phyloP scores from a whole-genome alignment of 2,329 filamentous ascomycete species.

The Colletotrichum caudatum region DNA sequence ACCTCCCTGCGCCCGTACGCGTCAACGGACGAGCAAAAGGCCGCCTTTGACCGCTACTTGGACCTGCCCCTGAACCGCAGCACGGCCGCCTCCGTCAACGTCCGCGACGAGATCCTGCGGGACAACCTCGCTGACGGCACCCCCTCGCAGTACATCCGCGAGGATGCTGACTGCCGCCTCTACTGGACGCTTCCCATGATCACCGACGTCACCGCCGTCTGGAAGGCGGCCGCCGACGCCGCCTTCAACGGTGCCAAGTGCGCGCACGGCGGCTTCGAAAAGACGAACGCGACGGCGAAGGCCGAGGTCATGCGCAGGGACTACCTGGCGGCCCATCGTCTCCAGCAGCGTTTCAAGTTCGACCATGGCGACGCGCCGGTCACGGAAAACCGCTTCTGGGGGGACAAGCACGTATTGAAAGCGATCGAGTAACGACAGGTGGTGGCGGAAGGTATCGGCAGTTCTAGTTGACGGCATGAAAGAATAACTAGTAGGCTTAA shows the following conservation, averaged over 20 bases:
- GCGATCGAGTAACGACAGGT: slow-evolving; percentile 10
- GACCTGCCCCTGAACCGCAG: slow-evolving; percentile 51
- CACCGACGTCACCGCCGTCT: slow-evolving; percentile 58
- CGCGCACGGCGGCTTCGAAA: slow-evolving; percentile 51
- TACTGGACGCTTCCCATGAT: slow-evolving; percentile 65
- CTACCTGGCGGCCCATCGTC: slow-evolving; percentile 3
- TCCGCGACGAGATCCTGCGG: slow-evolving; percentile 54
- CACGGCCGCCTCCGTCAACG: slow-evolving; percentile 52
- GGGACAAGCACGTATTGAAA: slow-evolving; percentile 12
- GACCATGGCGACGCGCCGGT: not conserved
- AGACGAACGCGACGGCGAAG: not conserved
- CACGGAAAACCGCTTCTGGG: not conserved
- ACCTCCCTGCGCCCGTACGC: slow-evolving; percentile 42
- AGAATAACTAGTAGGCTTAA: not conserved
- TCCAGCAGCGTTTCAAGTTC: not conserved
- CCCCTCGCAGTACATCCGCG: slow-evolving; percentile 62
- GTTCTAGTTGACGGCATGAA: not conserved
- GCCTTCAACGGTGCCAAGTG: slow-evolving; percentile 57
- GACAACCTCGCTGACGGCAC: slow-evolving; percentile 54
- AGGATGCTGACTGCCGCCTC: slow-evolving; percentile 63
- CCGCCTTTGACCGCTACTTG: slow-evolving; percentile 49
- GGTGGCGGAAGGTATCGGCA: not conserved
- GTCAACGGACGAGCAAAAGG: slow-evolving; percentile 47
- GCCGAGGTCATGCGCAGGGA: slow-evolving; percentile 14
- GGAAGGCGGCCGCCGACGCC: slow-evolving; percentile 58